phyloP scores from a whole-genome alignment of 129 eudicot genomes.

The Artemisia argyi region DNA sequence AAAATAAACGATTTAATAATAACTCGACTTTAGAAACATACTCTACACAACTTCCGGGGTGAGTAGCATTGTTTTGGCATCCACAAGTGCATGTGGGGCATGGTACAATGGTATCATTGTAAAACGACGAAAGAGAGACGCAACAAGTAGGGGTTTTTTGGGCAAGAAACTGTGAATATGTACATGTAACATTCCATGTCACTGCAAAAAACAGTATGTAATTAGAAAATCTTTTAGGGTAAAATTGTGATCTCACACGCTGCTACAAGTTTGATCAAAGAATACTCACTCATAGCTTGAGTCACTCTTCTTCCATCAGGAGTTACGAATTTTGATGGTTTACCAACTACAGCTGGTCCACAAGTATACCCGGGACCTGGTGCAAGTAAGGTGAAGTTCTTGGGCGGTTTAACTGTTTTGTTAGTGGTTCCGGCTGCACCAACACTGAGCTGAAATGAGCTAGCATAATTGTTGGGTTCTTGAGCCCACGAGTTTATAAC shows the following conservation, averaged over 20 bases:
- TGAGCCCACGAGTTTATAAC: constrained; percentile 92
- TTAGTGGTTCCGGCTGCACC: constrained; percentile 91
- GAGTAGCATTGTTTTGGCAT: constrained; percentile 76
- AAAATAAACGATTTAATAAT: not conserved
- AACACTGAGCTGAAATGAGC: constrained; percentile 88
- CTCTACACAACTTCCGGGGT: constrained; percentile 90
- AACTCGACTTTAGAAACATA: constrained; percentile 30
- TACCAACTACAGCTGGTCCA: constrained; percentile 82
- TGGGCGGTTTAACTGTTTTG: constrained; percentile 78
- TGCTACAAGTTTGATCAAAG: not conserved
- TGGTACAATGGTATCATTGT: constrained; percentile 86
- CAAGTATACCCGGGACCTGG: constrained; percentile 98
- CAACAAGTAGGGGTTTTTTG: constrained; percentile 95
- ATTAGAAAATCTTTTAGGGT: constrained; percentile 22
- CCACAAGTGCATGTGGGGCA: constrained; percentile 98
- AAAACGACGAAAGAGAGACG: constrained; percentile 89
- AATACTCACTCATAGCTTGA: constrained; percentile 92
- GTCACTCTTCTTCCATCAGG: constrained; percentile 82
- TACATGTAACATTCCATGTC: constrained; percentile 98
- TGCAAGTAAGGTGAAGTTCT: constrained; percentile 78
- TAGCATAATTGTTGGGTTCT: constrained; percentile 66
- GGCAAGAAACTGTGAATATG: constrained; percentile 94
- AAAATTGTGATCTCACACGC: constrained; percentile 20
- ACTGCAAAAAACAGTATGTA: constrained; percentile 44
- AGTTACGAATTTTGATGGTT: constrained; percentile 52